Evolutionary conservation across 371 early-diverging fungal genomes (phyloP).

Genomic region (Fennellomyces sp.): DNA sequence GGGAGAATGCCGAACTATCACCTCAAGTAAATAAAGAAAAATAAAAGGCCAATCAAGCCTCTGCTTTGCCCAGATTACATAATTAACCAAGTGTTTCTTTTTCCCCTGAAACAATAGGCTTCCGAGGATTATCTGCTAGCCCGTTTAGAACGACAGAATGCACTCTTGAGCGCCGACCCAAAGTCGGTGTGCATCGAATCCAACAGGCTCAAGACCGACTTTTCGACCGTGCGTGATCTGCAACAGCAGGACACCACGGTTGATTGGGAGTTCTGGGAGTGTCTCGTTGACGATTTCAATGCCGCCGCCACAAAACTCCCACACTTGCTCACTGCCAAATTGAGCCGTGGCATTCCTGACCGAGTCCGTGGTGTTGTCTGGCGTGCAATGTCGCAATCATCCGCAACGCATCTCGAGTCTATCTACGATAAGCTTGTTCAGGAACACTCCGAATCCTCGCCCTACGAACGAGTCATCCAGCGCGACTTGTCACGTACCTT

Average conservation of each 20-base stretch:
- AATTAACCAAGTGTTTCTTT: too few species aligned
- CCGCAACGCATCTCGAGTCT: constrained; percentile 74
- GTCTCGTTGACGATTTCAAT: constrained; percentile 84
- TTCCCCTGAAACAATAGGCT: constrained; percentile 41
- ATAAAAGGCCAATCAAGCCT: background rate
- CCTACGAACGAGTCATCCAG: constrained; percentile 86
- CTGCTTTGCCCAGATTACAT: background rate
- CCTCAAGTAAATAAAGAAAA: constrained; percentile 34
- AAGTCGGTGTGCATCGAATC: constrained; percentile 64
- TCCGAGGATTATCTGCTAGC: constrained; percentile 61
- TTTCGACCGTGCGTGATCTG: constrained; percentile 45
- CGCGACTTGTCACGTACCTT: constrained; percentile 92
- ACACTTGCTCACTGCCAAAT: constrained; percentile 65
- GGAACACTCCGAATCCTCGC: constrained; percentile 65
- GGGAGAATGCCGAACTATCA: constrained; percentile 48
- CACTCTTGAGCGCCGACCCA: constrained; percentile 58
- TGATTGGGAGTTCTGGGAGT: constrained; percentile 96
- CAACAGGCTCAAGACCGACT: constrained; percentile 58
- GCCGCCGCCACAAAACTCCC: constrained; percentile 62
- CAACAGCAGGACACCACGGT: constrained; percentile 12
- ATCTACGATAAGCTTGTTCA: constrained; percentile 77
- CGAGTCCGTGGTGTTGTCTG: constrained; percentile 87
- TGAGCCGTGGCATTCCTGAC: constrained; percentile 85
- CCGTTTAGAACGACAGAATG: constrained; percentile 62
- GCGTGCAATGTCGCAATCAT: constrained; percentile 87